Percentiles rank a stretch among this genome's conserved stretches.
Evolutionary conservation across 768 basidiomycete genomes (phyloP).

Genomic region (Omphalotus guepiniiformis): DNA sequence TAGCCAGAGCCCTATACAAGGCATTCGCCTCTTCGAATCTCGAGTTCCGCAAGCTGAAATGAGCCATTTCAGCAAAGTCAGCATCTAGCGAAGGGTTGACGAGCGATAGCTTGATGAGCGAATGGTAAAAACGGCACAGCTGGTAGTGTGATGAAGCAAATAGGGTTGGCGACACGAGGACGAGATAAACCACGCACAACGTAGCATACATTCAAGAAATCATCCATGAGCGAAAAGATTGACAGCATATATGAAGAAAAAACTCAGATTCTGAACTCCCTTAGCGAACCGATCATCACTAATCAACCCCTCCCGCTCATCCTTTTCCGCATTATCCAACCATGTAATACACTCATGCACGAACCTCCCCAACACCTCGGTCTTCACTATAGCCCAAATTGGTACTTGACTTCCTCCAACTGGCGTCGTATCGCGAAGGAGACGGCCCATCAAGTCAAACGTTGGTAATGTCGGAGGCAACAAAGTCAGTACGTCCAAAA

Average conservation of each 20-base stretch:
- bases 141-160: slow-evolving; percentile 27
- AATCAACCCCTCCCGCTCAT: slow-evolving; percentile 62
- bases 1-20: slow-evolving; percentile 63
- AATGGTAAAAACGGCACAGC: slow-evolving; percentile 75
- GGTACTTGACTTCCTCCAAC: not conserved
- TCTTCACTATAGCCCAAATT: slow-evolving; percentile 37
- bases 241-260: too few species aligned
- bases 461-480: slow-evolving; percentile 71
- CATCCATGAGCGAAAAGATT: too few species aligned
- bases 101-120: slow-evolving; percentile 62
- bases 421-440: slow-evolving; percentile 57
- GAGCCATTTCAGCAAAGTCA: slow-evolving; percentile 73
- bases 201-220: too few species aligned
- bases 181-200: too few species aligned
- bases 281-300: slow-evolving; percentile 73
- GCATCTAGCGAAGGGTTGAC: slow-evolving; percentile 60
- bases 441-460: slow-evolving; percentile 67
- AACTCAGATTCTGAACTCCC: slow-evolving; percentile 65
- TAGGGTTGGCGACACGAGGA: slow-evolving; percentile 1
- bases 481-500: slow-evolving; percentile 56
- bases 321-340: slow-evolving; percentile 64
- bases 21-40: slow-evolving; percentile 74
- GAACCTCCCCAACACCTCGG: slow-evolving; percentile 67
- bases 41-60: slow-evolving; percentile 69
- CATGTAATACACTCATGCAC: slow-evolving; percentile 66